Conservation (phyloP, 345 rosid genomes). For the Melaleuca quinquenervia region DNA sequence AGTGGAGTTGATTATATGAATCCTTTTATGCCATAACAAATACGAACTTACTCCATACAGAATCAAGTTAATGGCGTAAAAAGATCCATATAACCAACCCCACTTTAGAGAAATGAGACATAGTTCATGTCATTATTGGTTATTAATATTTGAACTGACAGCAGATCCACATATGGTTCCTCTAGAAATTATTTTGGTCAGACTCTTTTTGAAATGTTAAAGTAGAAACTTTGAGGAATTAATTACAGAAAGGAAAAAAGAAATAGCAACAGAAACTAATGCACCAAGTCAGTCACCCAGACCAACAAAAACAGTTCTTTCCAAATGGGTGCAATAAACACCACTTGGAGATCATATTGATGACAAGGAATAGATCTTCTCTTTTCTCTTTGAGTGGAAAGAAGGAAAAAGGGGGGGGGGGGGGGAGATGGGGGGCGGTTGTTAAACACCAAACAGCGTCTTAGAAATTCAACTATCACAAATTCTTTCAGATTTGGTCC, state of each 20-base stretch:
- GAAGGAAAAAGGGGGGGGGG: too few species aligned
- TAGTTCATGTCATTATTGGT: neutral
- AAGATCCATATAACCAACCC: neutral
- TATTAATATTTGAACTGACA: neutral
- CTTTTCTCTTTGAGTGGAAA: too few species aligned
- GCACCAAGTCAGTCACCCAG: neutral
- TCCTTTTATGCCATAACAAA: neutral
- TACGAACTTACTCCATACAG: neutral
- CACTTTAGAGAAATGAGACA: neutral
- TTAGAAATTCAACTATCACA: neutral
- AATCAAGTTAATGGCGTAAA: neutral
- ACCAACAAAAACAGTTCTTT: neutral
- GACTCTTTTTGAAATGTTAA: neutral
- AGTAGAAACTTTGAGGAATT: neutral
- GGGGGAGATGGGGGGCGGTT: too few species aligned
- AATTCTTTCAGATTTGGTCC: neutral
- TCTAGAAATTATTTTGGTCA: neutral
- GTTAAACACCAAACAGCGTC: neutral
- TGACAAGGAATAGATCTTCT: neutral
- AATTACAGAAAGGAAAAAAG: neutral
- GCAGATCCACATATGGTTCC: neutral
- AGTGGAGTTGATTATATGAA: neutral
- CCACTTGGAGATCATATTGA: neutral
- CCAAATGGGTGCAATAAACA: neutral
- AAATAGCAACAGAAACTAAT: neutral